Base-by-base conservation (phyloP, 352 stramenopile species). In the Globisporangium ultimum region DNA sequence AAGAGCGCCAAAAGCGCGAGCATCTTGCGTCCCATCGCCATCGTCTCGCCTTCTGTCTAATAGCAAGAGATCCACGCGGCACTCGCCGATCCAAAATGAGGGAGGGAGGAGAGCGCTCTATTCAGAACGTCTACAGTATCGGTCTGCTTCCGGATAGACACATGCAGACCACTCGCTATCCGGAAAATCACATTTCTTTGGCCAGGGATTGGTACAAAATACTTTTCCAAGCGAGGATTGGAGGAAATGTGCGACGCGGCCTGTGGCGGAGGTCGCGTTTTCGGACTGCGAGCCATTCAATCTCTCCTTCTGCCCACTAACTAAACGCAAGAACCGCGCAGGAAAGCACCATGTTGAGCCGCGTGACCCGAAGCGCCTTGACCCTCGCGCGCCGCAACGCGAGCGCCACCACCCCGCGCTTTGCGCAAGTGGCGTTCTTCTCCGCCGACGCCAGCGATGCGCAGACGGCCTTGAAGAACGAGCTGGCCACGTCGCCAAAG, bases 401-500 rank as follows among this genome's bases (percentile, higher is more conserved):
- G 60, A 34, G 62, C 51, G 68, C 42, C 28, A 69, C 63, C 53
- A 57, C 64, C 45, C 53, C 67, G 52, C 80, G 79, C 56, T 81
- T 88, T 32, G 64, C 64, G 53, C 75, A 89, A 66, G 71, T 71
- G 41, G 47, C 66, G 20, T 84, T 84, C 70, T 91, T 88, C 70
- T 89, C 79, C 40, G 63, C 67, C 13, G 70, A 76, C 46, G 51
- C 61, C 14, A 63, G 68, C 32, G 72, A 82, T 60, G 53, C 70
- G 58, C 67, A 72, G 18, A 54, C 74, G 21, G 80, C 52, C 53
- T 58, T 77, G 57, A 71, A 78, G 63, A 63, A 70, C 57, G 86
- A 95, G 70, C 53, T 93, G 18, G 68, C 76, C 34, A 65, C 88
- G 46, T 78, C 79, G 45, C 80, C 84, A 45, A 93, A 93, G 75